phyloP scores from a whole-genome alignment of 192 early-diverging fungal species.

The Coemansia erecta region DNA sequence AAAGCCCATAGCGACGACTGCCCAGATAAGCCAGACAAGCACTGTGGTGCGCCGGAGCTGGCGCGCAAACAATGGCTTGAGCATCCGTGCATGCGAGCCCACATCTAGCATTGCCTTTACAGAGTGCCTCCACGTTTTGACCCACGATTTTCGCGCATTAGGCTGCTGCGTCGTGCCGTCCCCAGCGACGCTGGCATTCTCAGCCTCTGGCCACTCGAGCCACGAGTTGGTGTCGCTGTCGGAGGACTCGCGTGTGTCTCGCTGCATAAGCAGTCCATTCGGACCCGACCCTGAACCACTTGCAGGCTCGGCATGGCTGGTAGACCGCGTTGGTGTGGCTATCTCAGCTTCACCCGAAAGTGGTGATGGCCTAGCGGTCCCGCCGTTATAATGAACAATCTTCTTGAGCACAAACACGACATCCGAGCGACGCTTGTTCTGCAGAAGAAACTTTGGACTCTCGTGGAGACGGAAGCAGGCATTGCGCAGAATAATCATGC shows the following conservation, averaged over 20 bases:
- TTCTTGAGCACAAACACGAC: constrained; percentile 66
- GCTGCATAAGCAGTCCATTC: not conserved
- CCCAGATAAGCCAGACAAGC: constrained; percentile 78
- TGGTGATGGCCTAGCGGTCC: constrained; percentile 14
- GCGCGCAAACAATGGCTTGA: constrained; percentile 58
- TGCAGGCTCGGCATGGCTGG: not conserved
- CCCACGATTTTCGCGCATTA: not conserved
- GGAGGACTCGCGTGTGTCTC: not conserved
- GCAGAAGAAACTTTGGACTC: constrained; percentile 76
- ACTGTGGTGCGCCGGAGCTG: constrained; percentile 62
- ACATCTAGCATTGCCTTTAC: constrained; percentile 15
- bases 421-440: constrained; percentile 60
- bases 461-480: constrained; percentile 70
- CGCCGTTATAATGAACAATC: constrained; percentile 65
- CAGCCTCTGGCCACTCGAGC: constrained; percentile 49
- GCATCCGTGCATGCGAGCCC: constrained; percentile 13
- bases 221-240: constrained; percentile 27
- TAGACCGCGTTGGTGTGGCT: not conserved
- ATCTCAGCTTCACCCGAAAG: not conserved
- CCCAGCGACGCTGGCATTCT: not conserved
- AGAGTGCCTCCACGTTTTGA: constrained; percentile 7
- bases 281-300: not conserved
- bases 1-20: constrained; percentile 70
- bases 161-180: not conserved
- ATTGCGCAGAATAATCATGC: constrained; percentile 71